Evolutionary conservation across 2,329 filamentous ascomycete species (phyloP).

Genomic region (Fusarium torulosum): DNA sequence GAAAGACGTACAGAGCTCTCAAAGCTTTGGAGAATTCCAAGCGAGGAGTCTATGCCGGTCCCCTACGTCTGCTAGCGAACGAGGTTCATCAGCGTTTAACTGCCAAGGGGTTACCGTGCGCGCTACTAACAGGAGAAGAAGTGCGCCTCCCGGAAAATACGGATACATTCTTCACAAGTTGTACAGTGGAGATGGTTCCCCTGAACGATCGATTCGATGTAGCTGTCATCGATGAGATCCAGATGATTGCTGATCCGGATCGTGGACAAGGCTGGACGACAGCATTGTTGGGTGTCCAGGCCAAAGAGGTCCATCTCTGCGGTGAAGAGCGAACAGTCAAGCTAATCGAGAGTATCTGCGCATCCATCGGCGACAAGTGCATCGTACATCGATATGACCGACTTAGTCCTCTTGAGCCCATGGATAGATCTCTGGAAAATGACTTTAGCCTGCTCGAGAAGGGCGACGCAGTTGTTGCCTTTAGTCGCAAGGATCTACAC

Average conservation of each 20-base stretch:
- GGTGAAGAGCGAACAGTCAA: slow-evolving; percentile 87
- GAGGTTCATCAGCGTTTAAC: slow-evolving; percentile 93
- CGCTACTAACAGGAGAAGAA: slow-evolving; percentile 92
- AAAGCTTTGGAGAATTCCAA: slow-evolving; percentile 83
- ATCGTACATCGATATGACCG: slow-evolving; percentile 86
- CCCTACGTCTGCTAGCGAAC: slow-evolving; percentile 87
- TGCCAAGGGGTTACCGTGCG: slow-evolving; percentile 80
- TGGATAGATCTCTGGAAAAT: slow-evolving; percentile 71
- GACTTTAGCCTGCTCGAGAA: slow-evolving; percentile 78
- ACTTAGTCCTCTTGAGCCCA: slow-evolving; percentile 80
- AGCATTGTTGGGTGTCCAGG: slow-evolving; percentile 87
- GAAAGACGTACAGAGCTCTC: slow-evolving; percentile 95
- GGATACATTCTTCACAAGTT: slow-evolving; percentile 76
- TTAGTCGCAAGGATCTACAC: slow-evolving; percentile 86
- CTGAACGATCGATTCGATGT: slow-evolving; percentile 77
- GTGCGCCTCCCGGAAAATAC: slow-evolving; percentile 74
- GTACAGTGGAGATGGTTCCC: slow-evolving; percentile 90
- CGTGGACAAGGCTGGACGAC: slow-evolving; percentile 96
- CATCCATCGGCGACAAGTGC: slow-evolving; percentile 83
- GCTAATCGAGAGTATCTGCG: slow-evolving; percentile 81
- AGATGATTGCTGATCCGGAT: slow-evolving; percentile 87
- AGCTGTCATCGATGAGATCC: slow-evolving; percentile 97
- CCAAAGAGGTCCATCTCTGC: slow-evolving; percentile 91
- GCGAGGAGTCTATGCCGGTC: slow-evolving; percentile 89
- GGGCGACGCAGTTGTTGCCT: slow-evolving; percentile 90